Base-by-base conservation (phyloP, 108 stramenopile genomes). In the Epipyxis sp. region DNA sequence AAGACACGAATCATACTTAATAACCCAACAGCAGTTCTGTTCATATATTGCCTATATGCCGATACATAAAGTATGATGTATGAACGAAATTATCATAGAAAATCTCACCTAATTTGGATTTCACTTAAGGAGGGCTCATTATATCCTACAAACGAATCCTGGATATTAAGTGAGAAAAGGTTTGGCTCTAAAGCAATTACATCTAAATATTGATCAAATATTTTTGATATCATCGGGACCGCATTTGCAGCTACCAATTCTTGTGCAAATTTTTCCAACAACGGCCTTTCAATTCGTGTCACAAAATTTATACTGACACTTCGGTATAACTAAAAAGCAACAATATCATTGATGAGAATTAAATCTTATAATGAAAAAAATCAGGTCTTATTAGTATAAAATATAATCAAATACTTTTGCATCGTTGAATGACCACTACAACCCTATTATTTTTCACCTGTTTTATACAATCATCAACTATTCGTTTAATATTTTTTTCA, bases 251-350 rank as follows among this genome's bases (percentile, higher is more conserved):
- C 50, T 40, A 74, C 93, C 13, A 94, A 89, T 25, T 90, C 78
- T 50, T 90, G 84, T 46, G 94, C 97, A 78, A 97, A 92, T 30
- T 91, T 91, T 85, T 98, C 95, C 94, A 98, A 92, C n/a, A 93
- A 78, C 0, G 85, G 45, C 39, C 97, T 89, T 67, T 92, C 91
- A 69, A 95, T 80, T 81, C 92, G 88, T 59, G 91, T 88, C 1
- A 85, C 77, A 62, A 94, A 95, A 82, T 94, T 90, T n/a, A 97
- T 43, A 82, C 95, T 89, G 1, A 89, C 84, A 59, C 90, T 83
- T 34, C 88, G 84, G 78, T 94, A 97, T 42, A 95, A 80, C 20
- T 83, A 78, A 40, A 84, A 86, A 25, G 86, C 82, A 79, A 68
- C 16, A 40, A 13, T 20, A 25, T 20, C 29, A 68, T 40, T 37